Base-by-base conservation (phyloP, 257 asterid genomes). In the Verbena officinalis region DNA sequence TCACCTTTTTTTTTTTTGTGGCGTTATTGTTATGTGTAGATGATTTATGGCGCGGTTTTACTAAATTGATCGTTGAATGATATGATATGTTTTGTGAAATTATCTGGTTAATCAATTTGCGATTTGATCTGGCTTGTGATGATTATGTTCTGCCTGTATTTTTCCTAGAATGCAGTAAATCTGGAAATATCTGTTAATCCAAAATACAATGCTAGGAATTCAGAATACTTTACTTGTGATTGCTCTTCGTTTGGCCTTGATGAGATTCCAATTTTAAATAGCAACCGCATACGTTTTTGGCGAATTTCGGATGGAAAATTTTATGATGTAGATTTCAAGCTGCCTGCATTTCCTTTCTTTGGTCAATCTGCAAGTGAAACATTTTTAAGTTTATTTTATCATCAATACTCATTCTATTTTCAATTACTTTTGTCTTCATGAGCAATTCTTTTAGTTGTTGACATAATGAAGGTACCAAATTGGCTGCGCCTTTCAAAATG, bases 401-500 rank as follows among this genome's bases (percentile, higher is more conserved):
- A 7, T 21, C 22, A 14, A 15, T 39, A 49, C 20, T 27, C 31
- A 16, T 49, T 7, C 9, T 24, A 19, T 42, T 30, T 12, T 11
- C 15, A 33, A 6, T 65, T 33, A 9, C 19, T 34, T 14, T 11
- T 24, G 24, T 4, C 22, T 0, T 45, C 12, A n/a, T 14, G 51
- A n/a, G 51, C 53, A 50, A 16, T 55, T 73, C 9, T 62, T 68
- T 12, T 51, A 49, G 30, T 17, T 33, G 43, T 68, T 63, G 55
- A 16, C 44, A 16, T 22, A 24, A 43, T 58, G 15, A 49, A 40
- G 38, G 19, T 5, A 38, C n/a, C 15, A 9, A 23, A 22, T 22
- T 45, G 20, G 49, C 44, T 58, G 36, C 40, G 12, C 36, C 38
- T 55, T 54, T 43, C 7, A 43, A 46, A 30, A 9, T 75, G 33